A percentile compares a stretch with the other conserved stretches of the same genome.
phyloP scores from a whole-genome alignment of 2,329 filamentous ascomycete genomes.

The Tolypocladium endophyticum region DNA sequence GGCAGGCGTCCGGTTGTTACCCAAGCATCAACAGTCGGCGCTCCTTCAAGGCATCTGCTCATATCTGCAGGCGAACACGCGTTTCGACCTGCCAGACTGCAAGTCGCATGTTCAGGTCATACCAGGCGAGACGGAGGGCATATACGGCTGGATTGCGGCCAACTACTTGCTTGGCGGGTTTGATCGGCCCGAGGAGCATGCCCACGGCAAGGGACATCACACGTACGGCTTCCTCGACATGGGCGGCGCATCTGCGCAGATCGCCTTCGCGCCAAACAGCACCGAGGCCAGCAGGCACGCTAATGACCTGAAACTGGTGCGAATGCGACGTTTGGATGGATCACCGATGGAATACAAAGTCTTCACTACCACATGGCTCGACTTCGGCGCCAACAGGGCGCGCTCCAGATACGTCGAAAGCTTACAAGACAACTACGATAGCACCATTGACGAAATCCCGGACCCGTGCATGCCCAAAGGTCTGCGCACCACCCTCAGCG shows the following conservation, averaged over 20 bases:
- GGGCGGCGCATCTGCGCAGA: slow-evolving; percentile 95
- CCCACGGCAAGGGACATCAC: slow-evolving; percentile 78
- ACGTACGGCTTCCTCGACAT: slow-evolving; percentile 98
- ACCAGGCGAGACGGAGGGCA: slow-evolving; percentile 83
- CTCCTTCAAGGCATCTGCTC: slow-evolving; percentile 72
- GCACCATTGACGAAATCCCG: slow-evolving; percentile 56
- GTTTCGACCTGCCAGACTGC: slow-evolving; percentile 86
- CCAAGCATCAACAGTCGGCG: slow-evolving; percentile 58
- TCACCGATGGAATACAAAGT: slow-evolving; percentile 70
- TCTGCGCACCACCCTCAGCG: slow-evolving; percentile 63
- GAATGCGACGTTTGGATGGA: slow-evolving; percentile 76
- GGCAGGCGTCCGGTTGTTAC: slow-evolving; percentile 83
- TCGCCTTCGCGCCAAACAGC: slow-evolving; percentile 88
- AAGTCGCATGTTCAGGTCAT: slow-evolving; percentile 86
- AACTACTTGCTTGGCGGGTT: slow-evolving; percentile 94
- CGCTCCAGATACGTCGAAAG: slow-evolving; percentile 72
- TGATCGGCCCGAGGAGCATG: slow-evolving; percentile 61
- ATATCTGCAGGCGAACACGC: slow-evolving; percentile 66
- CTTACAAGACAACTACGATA: slow-evolving; percentile 55
- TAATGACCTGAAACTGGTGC: slow-evolving; percentile 76
- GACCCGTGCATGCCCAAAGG: slow-evolving; percentile 86
- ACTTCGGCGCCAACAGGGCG: slow-evolving; percentile 93
- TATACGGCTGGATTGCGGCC: slow-evolving; percentile 95
- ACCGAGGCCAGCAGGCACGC: slow-evolving; percentile 87
- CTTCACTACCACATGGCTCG: slow-evolving; percentile 94